phyloP scores from a whole-genome alignment of 768 basidiomycete species.

The Rickenella mellea region DNA sequence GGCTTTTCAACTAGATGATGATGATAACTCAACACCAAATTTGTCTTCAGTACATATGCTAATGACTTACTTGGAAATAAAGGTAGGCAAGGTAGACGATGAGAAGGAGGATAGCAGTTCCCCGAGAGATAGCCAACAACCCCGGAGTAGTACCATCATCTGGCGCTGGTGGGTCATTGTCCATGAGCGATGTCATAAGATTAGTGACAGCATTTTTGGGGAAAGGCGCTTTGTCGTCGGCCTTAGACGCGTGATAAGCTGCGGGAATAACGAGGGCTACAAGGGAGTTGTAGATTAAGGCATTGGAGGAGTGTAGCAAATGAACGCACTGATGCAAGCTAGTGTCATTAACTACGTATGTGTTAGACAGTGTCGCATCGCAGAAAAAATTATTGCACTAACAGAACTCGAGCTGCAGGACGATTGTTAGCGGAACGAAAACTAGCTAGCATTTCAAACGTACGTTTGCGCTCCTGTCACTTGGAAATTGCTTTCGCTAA shows the following conservation, averaged over 20 bases:
- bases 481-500: conserved; percentile 63
- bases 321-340: conserved; percentile 65
- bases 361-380: conserved; percentile 5
- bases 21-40: too few species aligned
- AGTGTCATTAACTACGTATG: conserved; percentile 66
- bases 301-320: background rate
- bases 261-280: conserved; percentile 84
- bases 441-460: conserved; percentile 18
- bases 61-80: conserved; percentile 54
- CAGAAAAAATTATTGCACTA: conserved; percentile 11
- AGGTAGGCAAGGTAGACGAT: conserved; percentile 67
- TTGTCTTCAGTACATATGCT: background rate
- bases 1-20: conserved; percentile 65
- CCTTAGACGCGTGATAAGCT: conserved; percentile 55
- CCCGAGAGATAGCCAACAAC: conserved; percentile 67
- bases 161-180: conserved; percentile 14
- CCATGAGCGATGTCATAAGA: too few species aligned
- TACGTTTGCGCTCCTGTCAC: conserved; percentile 83
- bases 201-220: too few species aligned
- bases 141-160: conserved; percentile 29
- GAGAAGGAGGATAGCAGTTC: conserved; percentile 70
- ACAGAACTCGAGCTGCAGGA: conserved; percentile 27
- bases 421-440: conserved; percentile 6
- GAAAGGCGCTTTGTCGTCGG: conserved; percentile 10
- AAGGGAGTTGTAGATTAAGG: conserved; percentile 4